Evolutionary conservation across 2,329 filamentous ascomycete genomes (phyloP), one percentile per base, ranked within the genome.

Genomic region (Aspergillus intermedius): DNA sequence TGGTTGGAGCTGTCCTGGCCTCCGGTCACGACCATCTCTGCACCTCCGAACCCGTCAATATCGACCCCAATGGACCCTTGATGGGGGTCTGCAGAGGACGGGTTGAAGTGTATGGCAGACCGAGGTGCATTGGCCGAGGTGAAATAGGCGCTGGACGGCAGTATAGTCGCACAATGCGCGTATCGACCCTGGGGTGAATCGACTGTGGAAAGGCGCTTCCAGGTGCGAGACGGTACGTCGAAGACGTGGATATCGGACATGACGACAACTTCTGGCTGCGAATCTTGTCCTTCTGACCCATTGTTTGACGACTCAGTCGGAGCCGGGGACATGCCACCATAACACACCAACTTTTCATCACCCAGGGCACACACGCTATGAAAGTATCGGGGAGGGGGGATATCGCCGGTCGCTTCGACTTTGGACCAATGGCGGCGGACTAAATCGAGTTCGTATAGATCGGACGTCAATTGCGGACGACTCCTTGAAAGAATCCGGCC

Each of bases 241-340:
- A 89, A 97, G 28, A 98, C 88, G 68, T 97, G 88, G 48, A 97
- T 89, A 70, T 98, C 93, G 5, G 91, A 96, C 91, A 98, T 96
- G 49, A 97, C 93, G 1, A 90, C 86, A 4, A 97, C 88, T 62
- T 96, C 91, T 34, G 89, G 83, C 58, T 90, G 87, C 47, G 82
- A 75, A 54, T 91, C 87, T 50, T 74, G 69, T 0, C 63, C 63
- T 35, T 55, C 55, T 3, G 71, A 60, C 13, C 70, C 68, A 19
- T 70, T 53, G 32, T 53, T 59, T n/a, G 54, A 48, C 3, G 77
- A 67, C 41, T 77, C 74, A 37, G 64, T 77, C 5, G 77, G 74
- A 9, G 83, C 81, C 1, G 91, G 91, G 8, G 91, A 96, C 93
- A 98, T 98, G 58, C 93, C 93, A 49, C 93, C 93, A 68, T 97